phyloP scores from a whole-genome alignment of 441 rosid species.

The Erodium texanum region DNA sequence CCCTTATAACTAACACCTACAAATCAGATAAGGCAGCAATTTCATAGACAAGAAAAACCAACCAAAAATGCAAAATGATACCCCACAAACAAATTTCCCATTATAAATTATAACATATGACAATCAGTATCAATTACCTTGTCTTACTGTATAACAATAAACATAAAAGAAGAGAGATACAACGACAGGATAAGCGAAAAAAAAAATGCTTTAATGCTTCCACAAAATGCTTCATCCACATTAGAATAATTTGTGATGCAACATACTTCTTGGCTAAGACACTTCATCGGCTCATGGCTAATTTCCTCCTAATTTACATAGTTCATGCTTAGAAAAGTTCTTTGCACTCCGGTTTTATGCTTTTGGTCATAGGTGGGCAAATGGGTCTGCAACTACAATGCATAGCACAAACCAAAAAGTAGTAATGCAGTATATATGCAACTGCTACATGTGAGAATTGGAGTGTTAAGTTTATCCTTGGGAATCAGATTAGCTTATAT shows the following conservation, averaged over 20 bases:
- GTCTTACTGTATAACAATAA: neutral
- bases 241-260: neutral
- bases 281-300: neutral
- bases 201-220: neutral
- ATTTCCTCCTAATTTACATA: neutral
- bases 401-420: too few relatives aligned
- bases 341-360: neutral
- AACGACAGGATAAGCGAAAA: neutral
- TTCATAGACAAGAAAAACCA: neutral
- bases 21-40: conserved; percentile 7
- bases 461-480: too few relatives aligned
- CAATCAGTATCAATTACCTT: neutral
- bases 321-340: neutral
- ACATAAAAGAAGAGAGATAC: neutral
- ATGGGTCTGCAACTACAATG: too few relatives aligned
- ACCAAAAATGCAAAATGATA: neutral
- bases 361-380: neutral
- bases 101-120: neutral
- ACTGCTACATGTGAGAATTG: too few relatives aligned
- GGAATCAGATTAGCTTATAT: too few relatives aligned
- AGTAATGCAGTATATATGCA: neutral
- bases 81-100: neutral
- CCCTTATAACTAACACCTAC: conserved; percentile 82
- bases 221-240: neutral
- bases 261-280: neutral